These are phyloP conservation scores for Eucalyptus regnans DNA, from an alignment of 345 rosid species.

Conservation along the genomic window DNA sequence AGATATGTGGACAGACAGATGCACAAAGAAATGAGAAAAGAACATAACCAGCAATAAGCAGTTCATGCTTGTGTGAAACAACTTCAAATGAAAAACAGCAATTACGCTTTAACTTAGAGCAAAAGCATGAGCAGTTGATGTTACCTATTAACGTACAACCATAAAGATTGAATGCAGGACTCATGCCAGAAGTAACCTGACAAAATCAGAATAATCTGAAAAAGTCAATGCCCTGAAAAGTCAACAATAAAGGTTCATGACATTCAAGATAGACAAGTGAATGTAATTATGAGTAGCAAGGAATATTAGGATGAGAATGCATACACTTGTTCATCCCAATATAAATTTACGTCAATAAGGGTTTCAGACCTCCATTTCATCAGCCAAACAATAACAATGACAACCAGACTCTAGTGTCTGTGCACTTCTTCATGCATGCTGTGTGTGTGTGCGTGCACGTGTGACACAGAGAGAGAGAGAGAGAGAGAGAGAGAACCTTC, in stretches of 20 bases:
- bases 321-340: background rate
- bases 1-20: background rate
- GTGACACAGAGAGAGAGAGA: background rate
- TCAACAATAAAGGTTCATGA: background rate
- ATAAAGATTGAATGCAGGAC: slow-evolving; percentile 81
- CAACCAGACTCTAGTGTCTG: background rate
- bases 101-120: background rate
- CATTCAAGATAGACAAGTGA: background rate
- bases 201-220: background rate
- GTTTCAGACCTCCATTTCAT: background rate
- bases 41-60: background rate
- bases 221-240: background rate
- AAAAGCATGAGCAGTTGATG: background rate
- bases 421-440: background rate
- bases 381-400: background rate
- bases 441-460: background rate
- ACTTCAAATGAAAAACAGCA: background rate
- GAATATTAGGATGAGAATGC: background rate
- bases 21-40: background rate
- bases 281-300: background rate
- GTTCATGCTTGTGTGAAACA: background rate
- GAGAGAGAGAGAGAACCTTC: slow-evolving; percentile 25
- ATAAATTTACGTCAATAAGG: background rate
- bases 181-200: slow-evolving; percentile 94
- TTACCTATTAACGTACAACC: slow-evolving; percentile 89